Evolutionary conservation across 176 grass and related monocot species (phyloP).

Genomic region (Dendrocalamus sinicus): DNA sequence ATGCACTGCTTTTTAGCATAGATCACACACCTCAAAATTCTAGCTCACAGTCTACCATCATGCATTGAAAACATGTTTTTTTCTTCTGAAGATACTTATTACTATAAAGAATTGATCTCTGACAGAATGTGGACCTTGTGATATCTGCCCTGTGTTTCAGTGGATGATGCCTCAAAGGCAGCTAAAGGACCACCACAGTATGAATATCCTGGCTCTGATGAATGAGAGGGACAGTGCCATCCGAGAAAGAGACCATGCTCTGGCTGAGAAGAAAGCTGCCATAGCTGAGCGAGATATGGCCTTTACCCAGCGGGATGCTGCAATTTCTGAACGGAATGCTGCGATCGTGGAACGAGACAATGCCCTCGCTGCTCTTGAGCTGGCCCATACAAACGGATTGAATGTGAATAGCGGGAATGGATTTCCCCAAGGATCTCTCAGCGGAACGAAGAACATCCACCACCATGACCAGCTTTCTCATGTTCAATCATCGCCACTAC

Average conservation of each 20-base stretch:
- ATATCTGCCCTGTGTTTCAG: conserved; percentile 46
- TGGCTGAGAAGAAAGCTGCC: conserved; percentile 87
- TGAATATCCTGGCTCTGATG: conserved; percentile 68
- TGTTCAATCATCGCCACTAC: conserved; percentile 65
- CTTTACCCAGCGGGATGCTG: conserved; percentile 75
- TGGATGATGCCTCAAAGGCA: conserved; percentile 93
- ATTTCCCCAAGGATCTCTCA: conserved; percentile 52
- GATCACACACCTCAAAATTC: not conserved
- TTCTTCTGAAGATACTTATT: not conserved
- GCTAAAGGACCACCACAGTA: conserved; percentile 72
- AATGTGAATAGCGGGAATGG: conserved; percentile 52
- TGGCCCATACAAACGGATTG: conserved; percentile 58
- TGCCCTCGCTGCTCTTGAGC: conserved; percentile 71
- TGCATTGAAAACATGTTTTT: not conserved
- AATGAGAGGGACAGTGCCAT: conserved; percentile 81
- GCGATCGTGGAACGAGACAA: conserved; percentile 85
- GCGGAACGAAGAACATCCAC: conserved; percentile 51
- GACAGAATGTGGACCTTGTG: not conserved
- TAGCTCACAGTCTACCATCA: not conserved
- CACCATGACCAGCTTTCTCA: conserved; percentile 62
- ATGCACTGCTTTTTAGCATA: not conserved
- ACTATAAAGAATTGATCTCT: not conserved
- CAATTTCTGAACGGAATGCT: conserved; percentile 70
- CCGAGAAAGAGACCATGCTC: conserved; percentile 74
- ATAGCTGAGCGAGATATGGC: conserved; percentile 83